A percentile compares a stretch with the other conserved stretches of the same genome.
These are phyloP conservation scores for Pyrrhoderma lamaoense DNA, from an alignment of 1,284 basidiomycete genomes.

Conservation along the genomic window DNA sequence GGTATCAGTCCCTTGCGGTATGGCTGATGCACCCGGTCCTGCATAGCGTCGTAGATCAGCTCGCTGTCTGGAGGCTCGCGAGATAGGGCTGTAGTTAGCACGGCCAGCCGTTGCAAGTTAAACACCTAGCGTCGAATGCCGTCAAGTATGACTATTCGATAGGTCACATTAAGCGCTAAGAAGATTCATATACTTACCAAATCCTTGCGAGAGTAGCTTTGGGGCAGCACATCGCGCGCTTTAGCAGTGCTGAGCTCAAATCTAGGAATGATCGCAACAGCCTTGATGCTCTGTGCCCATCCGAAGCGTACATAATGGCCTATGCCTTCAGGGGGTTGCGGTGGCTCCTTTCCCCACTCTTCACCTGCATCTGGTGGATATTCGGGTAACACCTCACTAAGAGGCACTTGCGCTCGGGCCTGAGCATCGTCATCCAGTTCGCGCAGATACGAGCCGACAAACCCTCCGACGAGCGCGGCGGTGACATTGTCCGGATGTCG, in stretches of 20 bases:
- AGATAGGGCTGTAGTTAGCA: slow-evolving; percentile 93
- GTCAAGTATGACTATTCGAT: neutral
- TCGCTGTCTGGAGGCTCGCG: slow-evolving; percentile 87
- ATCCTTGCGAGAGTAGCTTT: slow-evolving; percentile 82
- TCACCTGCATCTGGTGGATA: slow-evolving; percentile 90
- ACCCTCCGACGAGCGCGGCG: slow-evolving; percentile 93
- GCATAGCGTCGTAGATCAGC: slow-evolving; percentile 99
- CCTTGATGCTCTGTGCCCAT: slow-evolving; percentile 85
- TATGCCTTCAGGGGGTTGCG: slow-evolving; percentile 82
- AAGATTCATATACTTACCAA: slow-evolving; percentile 53
- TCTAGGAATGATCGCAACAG: slow-evolving; percentile 90
- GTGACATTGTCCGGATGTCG: slow-evolving; percentile 99
- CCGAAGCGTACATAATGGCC: slow-evolving; percentile 92
- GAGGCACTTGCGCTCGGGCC: slow-evolving; percentile 81
- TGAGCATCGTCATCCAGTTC: slow-evolving; percentile 78
- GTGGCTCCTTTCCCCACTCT: slow-evolving; percentile 86
- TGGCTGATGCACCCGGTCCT: slow-evolving; percentile 96
- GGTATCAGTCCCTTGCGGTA: slow-evolving; percentile 92
- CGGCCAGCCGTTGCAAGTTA: slow-evolving; percentile 94
- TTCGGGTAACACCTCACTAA: slow-evolving; percentile 95
- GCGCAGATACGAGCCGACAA: slow-evolving; percentile 94
- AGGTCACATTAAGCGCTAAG: neutral
- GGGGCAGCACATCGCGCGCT: slow-evolving; percentile 84
- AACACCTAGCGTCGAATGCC: slow-evolving; percentile 63
- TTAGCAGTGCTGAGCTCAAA: slow-evolving; percentile 97